Base-by-base conservation (phyloP, 306 rosid genomes). In the Quercus dentata region DNA sequence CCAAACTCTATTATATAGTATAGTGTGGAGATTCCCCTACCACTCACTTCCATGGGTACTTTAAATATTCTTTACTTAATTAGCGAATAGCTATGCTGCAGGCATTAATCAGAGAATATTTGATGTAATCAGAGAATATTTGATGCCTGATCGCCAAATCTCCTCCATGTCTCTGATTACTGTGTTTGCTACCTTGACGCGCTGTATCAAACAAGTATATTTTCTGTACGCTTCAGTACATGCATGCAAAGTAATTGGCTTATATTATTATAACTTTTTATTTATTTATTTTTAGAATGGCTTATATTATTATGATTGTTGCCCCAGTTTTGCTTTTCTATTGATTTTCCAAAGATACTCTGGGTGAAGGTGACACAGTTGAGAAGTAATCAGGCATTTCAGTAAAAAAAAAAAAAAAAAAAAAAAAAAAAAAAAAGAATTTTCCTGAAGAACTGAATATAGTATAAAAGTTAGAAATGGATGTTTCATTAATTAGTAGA, bases 31-130 rank as follows among this genome's bases (percentile, higher is more conserved):
- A 59, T 59, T 59, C 67, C 67, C 13, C 33, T 4, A 9, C 65
- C 65, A 59, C 65, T 59, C 31, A 59, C 17, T 59, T 59, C 27
- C 21, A 6, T 4, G 7, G 69, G 19, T 64, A 27, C 70, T 30
- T 63, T 28, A 63, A 14, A 6, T 14, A 63, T 14, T 6, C 23
- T 64, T 4, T 30, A 30, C 46, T 15, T 64, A 15, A 64, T 64
- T 30, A 30, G 44, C 44, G 30, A 63, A 59, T 20, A 30, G 70
- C 70, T 51, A 70, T 17, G 54, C 46, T 12, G n/a, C 8, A 19
- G 25, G 1, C 33, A 67, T 68, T 9, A 49, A 55, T 56, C 67
- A 71, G 25, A 71, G 77, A 71, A 78, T 71, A 71, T 76, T 78
- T 35, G 41, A 5, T 6, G 41, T 9, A 49, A 55, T 56, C 67